Evolutionary conservation across 2,329 filamentous ascomycete species (phyloP).

Genomic region (Sclerotinia minor): DNA sequence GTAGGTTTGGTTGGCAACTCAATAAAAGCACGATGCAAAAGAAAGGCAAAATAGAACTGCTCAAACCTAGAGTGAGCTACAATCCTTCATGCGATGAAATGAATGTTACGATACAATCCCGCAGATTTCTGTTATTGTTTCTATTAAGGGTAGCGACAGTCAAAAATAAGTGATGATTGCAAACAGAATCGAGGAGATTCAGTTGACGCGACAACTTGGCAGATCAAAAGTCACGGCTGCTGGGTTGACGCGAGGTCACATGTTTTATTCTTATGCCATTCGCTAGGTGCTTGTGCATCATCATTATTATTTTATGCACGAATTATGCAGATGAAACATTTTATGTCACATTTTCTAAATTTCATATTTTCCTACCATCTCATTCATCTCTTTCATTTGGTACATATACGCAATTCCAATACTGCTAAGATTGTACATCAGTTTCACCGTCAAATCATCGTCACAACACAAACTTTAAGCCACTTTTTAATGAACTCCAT

Average conservation of each 20-base stretch:
- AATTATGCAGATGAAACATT: neutral
- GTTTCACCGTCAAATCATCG: neutral
- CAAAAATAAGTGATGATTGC: neutral
- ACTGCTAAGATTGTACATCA: no score
- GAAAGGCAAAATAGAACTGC: neutral
- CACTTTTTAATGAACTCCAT: neutral
- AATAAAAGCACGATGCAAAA: neutral
- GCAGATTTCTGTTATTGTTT: neutral
- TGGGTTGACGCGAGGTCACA: neutral
- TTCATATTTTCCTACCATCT: no score
- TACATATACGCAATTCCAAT: no score
- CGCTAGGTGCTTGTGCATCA: neutral
- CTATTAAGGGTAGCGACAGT: neutral
- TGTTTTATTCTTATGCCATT: neutral
- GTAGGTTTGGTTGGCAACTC: neutral
- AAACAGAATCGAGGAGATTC: neutral
- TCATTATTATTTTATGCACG: neutral
- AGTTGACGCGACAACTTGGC: slow-evolving; percentile 9
- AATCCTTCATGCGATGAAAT: neutral
- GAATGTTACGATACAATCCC: neutral
- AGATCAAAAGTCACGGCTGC: neutral
- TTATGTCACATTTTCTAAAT: no score
- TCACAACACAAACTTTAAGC: neutral
- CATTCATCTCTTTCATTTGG: no score
- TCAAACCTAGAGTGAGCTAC: neutral